phyloP scores from a whole-genome alignment of 2,329 filamentous ascomycete species.

The Coccinonectria pachysandricola region DNA sequence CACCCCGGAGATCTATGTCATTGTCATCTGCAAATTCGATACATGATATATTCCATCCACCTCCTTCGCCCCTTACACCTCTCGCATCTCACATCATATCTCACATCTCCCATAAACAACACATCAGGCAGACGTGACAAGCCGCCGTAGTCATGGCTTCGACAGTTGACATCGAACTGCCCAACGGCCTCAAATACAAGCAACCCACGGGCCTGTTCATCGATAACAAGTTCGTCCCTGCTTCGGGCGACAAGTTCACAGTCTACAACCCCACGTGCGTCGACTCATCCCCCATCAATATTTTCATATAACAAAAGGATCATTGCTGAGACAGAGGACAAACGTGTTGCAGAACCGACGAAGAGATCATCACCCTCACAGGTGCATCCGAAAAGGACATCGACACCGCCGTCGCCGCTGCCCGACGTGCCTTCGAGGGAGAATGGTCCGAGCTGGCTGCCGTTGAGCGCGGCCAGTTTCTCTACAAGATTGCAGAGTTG shows the following conservation, averaged over 20 bases:
- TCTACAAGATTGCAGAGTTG: constrained; percentile 13
- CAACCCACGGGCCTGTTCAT: constrained; percentile 21
- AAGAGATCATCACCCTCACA: constrained; percentile 12
- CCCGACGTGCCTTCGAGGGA: constrained; percentile 15
- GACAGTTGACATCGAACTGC: constrained; percentile 10
- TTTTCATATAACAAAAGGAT: no score
- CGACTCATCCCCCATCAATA: no score
- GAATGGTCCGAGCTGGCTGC: constrained; percentile 16
- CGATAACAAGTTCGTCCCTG: constrained; percentile 17
- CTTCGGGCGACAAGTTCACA: constrained; percentile 12
- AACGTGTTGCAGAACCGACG: constrained; percentile 7
- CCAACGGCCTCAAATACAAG: constrained; percentile 28
- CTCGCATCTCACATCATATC: background rate
- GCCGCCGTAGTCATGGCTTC: no score
- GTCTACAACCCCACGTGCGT: constrained; percentile 13
- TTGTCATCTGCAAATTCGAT: no score
- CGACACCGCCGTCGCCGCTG: constrained; percentile 12
- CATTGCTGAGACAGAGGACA: no score
- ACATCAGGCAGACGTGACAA: no score
- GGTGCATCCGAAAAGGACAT: constrained; percentile 13
- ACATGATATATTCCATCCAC: constrained; percentile 1
- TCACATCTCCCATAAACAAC: background rate
- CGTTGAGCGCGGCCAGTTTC: constrained; percentile 11
- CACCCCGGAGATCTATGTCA: no score
- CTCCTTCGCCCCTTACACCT: background rate